phyloP scores from a whole-genome alignment of 192 early-diverging fungal genomes.

The Backusella parvicylindrica region DNA sequence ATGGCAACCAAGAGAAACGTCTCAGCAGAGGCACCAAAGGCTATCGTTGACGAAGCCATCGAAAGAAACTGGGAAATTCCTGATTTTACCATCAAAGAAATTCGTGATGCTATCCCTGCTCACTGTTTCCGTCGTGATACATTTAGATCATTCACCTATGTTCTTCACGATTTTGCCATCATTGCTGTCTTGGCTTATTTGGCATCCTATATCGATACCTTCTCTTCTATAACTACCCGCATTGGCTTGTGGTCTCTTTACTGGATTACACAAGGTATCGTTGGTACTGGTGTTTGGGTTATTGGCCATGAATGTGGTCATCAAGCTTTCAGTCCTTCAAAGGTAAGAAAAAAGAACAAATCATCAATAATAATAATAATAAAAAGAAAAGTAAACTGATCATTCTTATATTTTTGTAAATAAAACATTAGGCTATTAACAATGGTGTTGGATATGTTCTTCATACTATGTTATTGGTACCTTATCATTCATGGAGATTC shows the following conservation, averaged over 20 bases:
- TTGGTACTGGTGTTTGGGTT: conserved; percentile 89
- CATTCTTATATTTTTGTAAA: neutral
- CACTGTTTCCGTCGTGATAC: conserved; percentile 91
- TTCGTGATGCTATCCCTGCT: conserved; percentile 85
- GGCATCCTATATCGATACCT: conserved; percentile 66
- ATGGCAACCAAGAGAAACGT: conserved; percentile 14
- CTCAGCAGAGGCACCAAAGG: neutral
- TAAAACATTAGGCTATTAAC: conserved; percentile 54
- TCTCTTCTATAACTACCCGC: conserved; percentile 44
- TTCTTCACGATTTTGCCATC: conserved; percentile 71
- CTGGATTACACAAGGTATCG: conserved; percentile 82
- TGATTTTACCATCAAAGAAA: conserved; percentile 85
- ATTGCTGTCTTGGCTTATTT: conserved; percentile 59
- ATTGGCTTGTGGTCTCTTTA: conserved; percentile 72
- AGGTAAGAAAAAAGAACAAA: conserved; percentile 21
- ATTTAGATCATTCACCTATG: conserved; percentile 73
- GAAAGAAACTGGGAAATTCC: conserved; percentile 55
- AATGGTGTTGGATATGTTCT: conserved; percentile 85
- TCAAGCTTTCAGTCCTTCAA: conserved; percentile 80
- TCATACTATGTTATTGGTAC: conserved; percentile 86
- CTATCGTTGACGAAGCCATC: conserved; percentile 23
- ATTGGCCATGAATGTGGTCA: conserved; percentile 93
- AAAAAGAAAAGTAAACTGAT: neutral
- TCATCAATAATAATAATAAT: too few relatives aligned
- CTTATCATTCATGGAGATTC: conserved; percentile 91